Evolutionary conservation across 352 stramenopile genomes (phyloP), one percentile per base, ranked within the genome.

Genomic region (Pelagophyceae sp.): DNA sequence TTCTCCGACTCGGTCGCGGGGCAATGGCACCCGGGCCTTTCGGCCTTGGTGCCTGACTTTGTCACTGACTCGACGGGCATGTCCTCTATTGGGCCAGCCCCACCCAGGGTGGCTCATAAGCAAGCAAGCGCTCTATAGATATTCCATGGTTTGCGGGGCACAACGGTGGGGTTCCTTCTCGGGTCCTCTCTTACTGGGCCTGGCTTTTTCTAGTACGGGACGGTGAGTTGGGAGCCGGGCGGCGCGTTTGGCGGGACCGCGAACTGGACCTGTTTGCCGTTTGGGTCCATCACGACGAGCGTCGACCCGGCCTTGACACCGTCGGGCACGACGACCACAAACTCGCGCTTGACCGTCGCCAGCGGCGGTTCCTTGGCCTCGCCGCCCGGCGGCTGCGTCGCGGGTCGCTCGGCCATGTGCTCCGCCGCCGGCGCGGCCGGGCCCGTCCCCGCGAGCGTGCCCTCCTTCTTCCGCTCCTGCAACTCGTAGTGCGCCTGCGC

Each of bases 401-500:
- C 15, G 54, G 15, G 25, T 6, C 2, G 54, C 11, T 63, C 2
- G 2, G 20, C 15, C 54, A 31, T 2, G 61, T 71, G n/a, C n/a
- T 71, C 38, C 17, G 58, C 17, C 58, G 58, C 58, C 17, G 58
- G 3, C 5, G 38, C 3, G 67, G 5, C 1, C 35, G 32, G 67
- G 37, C 38, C 67, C 60, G n/a, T 69, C 60, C n/a, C 6, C 32
- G 11, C 60, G 27, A 37, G 27, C 60, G 11, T 31, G 60, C 11
- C 11, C 32, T 11, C 32, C 27, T 69, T 75, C 54, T 91, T 85
- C 72, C 87, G 88, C 72, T 88, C 83, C 33, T 90, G 82, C 51
- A 94, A 83, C 83, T 94, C 89, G 33, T 88, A 77, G 72, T 93
- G 91, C 63, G 92, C 83, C 87, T 94, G 88, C 0, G 89, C 89